Base-by-base conservation (phyloP, 169 alveolate species). In the Plasmodium yoelii region DNA sequence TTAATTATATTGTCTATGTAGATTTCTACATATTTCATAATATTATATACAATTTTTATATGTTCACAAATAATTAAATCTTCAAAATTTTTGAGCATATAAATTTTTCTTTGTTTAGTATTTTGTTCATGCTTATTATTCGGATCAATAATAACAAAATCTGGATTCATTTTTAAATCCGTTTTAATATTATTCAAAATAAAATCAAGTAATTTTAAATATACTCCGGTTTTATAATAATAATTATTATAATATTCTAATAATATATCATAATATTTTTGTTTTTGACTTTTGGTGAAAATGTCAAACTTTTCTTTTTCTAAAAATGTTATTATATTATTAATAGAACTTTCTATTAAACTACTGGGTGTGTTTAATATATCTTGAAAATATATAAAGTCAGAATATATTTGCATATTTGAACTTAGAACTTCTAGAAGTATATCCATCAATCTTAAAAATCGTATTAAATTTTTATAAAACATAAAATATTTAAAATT, bases 401-500 rank as follows among this genome's bases (percentile, higher is more conserved):
- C 87, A 22, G 71, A 51, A 53, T 82, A 51, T 22, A 82, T 22
- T 15, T 82, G 70, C 44, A 82, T 59, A 19, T 82, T 65, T 6
- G 87, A 44, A 19, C 71, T 70, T 10, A 86, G 57, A 13, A 26
- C 67, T 7, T 39, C 34, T 24, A 86, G 19, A 42, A 86, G 71
- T 4, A 19, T 24, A 70, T 86, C 91, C 86, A 86, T 86, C 39
- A 86, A n/a, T 47, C 71, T 70, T n/a, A 71, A 26, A 69, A 86
- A 86, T 26, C 60, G 39, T 51, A 49, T 39, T 53, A 69, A 69
- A 59, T 71, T 86, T 24, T 86, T 65, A 19, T 69, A 86, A 72
- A 69, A 68, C 49, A 86, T 69, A 2, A 86, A 22, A 63, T 86
- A 70, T 70, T 86, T 63, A 86, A 86, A 86, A 57, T 70, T 68